Evolutionary conservation across 2,329 filamentous ascomycete genomes (phyloP).

Genomic region (Gaeumannomyces tritici): DNA sequence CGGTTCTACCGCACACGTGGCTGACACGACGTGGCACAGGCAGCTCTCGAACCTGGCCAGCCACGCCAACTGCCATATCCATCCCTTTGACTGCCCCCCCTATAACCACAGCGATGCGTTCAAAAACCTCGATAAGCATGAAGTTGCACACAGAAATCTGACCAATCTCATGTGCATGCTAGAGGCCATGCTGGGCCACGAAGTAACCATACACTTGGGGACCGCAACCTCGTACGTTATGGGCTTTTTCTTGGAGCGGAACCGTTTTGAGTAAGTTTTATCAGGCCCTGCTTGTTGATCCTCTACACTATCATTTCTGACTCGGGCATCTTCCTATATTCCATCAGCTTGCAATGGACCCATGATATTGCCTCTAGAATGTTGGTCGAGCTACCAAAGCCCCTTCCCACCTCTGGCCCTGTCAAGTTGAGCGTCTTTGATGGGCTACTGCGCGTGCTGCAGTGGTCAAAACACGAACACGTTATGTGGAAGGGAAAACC

Average conservation of each 20-base stretch:
- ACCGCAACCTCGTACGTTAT: not conserved
- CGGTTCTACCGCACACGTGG: slow-evolving; percentile 52
- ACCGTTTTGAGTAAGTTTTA: not conserved
- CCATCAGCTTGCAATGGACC: not conserved
- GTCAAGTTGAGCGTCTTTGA: not conserved
- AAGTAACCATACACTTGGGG: slow-evolving; percentile 6
- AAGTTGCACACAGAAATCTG: slow-evolving; percentile 30
- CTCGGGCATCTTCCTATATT: not conserved
- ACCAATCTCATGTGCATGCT: slow-evolving; percentile 38
- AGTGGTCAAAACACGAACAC: not conserved
- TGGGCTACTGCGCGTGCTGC: not conserved
- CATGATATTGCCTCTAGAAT: not conserved
- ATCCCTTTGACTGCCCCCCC: not conserved
- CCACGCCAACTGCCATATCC: not conserved
- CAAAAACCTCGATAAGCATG: not conserved
- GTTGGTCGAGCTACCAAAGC: not conserved
- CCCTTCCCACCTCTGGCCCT: not conserved
- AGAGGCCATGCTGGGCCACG: slow-evolving; percentile 21
- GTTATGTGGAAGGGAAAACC: not conserved
- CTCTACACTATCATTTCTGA: not conserved
- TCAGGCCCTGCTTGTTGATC: not conserved
- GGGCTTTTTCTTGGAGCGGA: not conserved
- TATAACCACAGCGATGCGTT: slow-evolving; percentile 10
- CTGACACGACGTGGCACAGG: slow-evolving; percentile 15
- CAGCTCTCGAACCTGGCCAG: slow-evolving; percentile 17